Evolutionary conservation across 73 alveolate species (phyloP).

Genomic region (Effrenium voratum): DNA sequence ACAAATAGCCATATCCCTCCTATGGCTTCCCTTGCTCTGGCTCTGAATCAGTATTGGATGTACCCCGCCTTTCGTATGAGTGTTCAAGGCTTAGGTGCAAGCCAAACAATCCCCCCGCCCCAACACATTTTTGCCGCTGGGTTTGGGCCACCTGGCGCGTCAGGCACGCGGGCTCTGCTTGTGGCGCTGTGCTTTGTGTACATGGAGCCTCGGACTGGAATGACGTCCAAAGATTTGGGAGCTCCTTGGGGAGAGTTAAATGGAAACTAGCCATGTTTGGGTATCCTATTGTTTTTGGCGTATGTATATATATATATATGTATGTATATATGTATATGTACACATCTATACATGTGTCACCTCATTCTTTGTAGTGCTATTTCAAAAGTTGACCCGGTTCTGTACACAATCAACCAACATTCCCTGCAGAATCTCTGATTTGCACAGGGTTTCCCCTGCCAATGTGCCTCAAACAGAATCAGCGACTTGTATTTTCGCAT

Average conservation of each 20-base stretch:
- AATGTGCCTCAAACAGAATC: no score
- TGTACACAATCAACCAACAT: no score
- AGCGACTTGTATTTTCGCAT: no score
- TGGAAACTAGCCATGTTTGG: neutral
- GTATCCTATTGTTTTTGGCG: neutral
- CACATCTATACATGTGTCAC: neutral
- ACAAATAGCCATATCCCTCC: no score
- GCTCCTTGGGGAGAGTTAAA: neutral
- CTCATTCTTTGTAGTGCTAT: neutral
- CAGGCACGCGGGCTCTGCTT: constrained; percentile 27
- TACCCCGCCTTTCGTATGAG: no score
- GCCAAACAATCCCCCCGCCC: no score
- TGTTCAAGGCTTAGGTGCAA: no score
- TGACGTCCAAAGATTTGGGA: neutral
- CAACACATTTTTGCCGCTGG: neutral
- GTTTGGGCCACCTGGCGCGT: neutral
- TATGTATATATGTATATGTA: neutral
- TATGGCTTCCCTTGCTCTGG: no score
- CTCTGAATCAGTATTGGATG: no score
- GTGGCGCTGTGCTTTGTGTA: constrained; percentile 2
- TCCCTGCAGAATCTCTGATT: no score
- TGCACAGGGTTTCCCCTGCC: no score
- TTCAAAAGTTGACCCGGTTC: no score
- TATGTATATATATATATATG: neutral
- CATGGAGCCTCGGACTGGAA: neutral